Evolutionary conservation across 192 early-diverging fungal species (phyloP), one percentile per base, ranked within the genome.

Genomic region (Umbelopsis ramanniana): DNA sequence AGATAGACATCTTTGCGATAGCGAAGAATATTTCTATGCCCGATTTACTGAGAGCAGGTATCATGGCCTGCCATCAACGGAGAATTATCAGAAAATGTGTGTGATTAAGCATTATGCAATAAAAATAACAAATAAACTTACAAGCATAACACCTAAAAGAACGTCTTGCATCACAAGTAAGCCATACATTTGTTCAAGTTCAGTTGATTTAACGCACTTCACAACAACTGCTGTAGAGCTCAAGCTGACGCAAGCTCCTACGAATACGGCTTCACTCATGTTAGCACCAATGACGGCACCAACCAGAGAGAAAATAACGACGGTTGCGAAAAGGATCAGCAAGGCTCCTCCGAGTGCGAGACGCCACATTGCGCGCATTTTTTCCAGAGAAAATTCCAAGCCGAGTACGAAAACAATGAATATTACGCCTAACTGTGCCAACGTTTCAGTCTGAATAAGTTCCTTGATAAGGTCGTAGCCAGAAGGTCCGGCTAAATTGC

Each of bases 371-470:
- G 80, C 70, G 48, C 74, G 67, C 14, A 89, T 21, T 66, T 89
- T 89, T 14, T 79, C 76, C n/a, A 86, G 45, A 37, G 82, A 87
- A 67, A 87, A 89, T 66, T 89, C 87, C 12, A 89, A 67, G 0
- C 87, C 87, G 6, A 89, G 72, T 7, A 89, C 80, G 70, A 89
- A 89, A 7, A 89, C 79, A 19, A 89, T 87, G 26, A 89, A 80
- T 3, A 87, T 76, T 6, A 89, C 83, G 12, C 87, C 87, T 3
- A 89, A 70, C 45, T 84, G 80, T 0, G 87, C 78, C 6, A 89
- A 63, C 33, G 87, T 89, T 72, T 89, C 87, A 22, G 76, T 80
- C 66, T 84, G 83, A 63, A 84, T 82, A 1, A 84, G 66, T 71
- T 84, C 78, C 74, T 86, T 79, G 45, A 89, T 83, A 1, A 78